Percentiles rank a stretch among this genome's conserved stretches.
Evolutionary conservation across 192 early-diverging fungal species (phyloP).

Genomic region (Phlyctochytrium arcticum): DNA sequence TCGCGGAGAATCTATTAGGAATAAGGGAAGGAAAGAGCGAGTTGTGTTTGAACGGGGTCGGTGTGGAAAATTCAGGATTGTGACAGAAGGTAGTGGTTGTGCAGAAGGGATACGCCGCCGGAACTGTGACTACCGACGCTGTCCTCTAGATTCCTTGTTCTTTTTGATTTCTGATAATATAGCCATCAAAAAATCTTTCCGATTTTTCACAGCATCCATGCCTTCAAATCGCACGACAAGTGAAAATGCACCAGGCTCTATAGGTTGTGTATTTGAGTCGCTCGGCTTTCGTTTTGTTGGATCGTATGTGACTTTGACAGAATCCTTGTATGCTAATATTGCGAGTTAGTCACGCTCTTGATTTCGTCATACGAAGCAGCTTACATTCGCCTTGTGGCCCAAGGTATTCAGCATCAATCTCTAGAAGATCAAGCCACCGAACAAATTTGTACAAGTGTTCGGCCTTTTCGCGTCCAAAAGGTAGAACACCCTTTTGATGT

Average conservation of each 20-base stretch:
- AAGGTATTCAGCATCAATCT: conserved; percentile 38
- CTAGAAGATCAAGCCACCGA: conserved; percentile 45
- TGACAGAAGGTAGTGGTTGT: too few relatives aligned
- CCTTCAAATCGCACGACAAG: conserved; percentile 26
- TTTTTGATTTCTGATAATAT: conserved; percentile 23
- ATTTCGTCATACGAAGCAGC: not conserved
- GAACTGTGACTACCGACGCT: too few relatives aligned
- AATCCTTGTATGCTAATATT: conserved; percentile 11
- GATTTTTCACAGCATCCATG: conserved; percentile 22
- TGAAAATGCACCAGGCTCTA: conserved; percentile 7
- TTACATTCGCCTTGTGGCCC: conserved; percentile 2
- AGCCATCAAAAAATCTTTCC: conserved; percentile 20
- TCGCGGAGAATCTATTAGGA: too few relatives aligned
- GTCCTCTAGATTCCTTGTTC: conserved; percentile 4
- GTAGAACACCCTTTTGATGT: conserved; percentile 15
- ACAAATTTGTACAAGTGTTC: conserved; percentile 36
- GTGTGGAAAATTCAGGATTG: too few relatives aligned
- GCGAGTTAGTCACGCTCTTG: not conserved
- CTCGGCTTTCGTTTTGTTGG: not conserved
- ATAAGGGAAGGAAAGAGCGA: too few relatives aligned
- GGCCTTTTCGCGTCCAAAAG: conserved; percentile 2
- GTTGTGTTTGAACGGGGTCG: too few relatives aligned
- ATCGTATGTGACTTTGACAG: conserved; percentile 17
- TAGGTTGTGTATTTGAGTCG: conserved; percentile 8
- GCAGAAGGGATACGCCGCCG: too few relatives aligned